These are phyloP conservation scores for Moniliella sp. DNA, from an alignment of 1,284 basidiomycete species.

Conservation along the genomic window DNA sequence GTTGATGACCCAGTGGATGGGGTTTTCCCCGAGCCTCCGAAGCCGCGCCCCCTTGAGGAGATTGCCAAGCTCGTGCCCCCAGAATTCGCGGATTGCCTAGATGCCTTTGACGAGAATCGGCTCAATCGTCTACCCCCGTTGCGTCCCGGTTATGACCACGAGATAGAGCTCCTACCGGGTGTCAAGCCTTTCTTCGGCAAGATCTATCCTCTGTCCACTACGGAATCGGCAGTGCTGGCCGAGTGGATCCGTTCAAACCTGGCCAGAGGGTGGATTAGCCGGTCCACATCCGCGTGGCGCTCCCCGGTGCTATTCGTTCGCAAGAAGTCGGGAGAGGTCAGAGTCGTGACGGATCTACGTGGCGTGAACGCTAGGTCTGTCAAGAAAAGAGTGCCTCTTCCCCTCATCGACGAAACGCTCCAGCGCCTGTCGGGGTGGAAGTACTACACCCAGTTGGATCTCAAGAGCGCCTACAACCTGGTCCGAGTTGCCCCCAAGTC, in stretches of 20 bases:
- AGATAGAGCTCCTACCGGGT: background rate
- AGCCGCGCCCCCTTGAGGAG: no score
- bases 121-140: background rate
- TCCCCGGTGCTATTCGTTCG: conserved; percentile 1
- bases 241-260: conserved; percentile 1
- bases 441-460: conserved; percentile 34
- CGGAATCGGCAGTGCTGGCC: background rate
- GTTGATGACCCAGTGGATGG: no score
- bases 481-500: conserved; percentile 32
- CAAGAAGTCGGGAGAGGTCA: conserved; percentile 19
- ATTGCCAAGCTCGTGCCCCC: no score
- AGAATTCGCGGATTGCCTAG: background rate
- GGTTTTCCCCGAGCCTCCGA: no score
- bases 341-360: conserved; percentile 38
- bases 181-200: background rate
- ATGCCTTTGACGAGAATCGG: background rate
- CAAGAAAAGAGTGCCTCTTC: conserved; percentile 36
- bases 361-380: conserved; percentile 36
- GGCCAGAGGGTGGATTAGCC: conserved; percentile 2
- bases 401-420: conserved; percentile 35
- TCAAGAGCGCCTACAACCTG: conserved; percentile 33
- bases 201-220: conserved; percentile 1
- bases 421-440: conserved; percentile 25
- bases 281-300: conserved; percentile 1
- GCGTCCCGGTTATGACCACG: conserved; percentile 1